A percentile compares a stretch with the other conserved stretches of the same genome.
Conservation (phyloP, 768 basidiomycete species). For the Kwoniella newhampshirensis region DNA sequence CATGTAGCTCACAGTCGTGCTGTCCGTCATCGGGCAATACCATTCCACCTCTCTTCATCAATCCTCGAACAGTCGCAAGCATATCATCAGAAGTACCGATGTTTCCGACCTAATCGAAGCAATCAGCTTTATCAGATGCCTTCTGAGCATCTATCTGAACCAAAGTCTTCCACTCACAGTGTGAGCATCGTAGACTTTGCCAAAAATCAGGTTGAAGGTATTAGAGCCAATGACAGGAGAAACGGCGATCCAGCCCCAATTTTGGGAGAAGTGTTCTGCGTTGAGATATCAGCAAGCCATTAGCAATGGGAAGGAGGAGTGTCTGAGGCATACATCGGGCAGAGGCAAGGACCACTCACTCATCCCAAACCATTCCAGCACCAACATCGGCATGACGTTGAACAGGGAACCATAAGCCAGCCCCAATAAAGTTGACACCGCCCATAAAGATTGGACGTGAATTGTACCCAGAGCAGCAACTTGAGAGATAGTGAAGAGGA, state of each 20-base stretch:
- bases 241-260: slow-evolving; percentile 76
- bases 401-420: slow-evolving; percentile 73
- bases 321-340: neutral
- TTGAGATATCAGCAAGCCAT: neutral
- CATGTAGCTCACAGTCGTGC: slow-evolving; percentile 35
- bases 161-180: slow-evolving; percentile 50
- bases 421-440: slow-evolving; percentile 61
- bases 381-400: slow-evolving; percentile 71
- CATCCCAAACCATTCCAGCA: slow-evolving; percentile 86
- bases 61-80: neutral
- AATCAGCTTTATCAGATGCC: neutral
- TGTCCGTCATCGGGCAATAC: slow-evolving; percentile 27
- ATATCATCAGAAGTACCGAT: slow-evolving; percentile 21
- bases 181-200: slow-evolving; percentile 75
- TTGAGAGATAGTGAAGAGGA: slow-evolving; percentile 72
- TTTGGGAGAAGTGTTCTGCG: slow-evolving; percentile 68
- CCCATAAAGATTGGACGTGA: slow-evolving; percentile 68
- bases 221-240: slow-evolving; percentile 75
- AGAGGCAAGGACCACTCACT: slow-evolving; percentile 58
- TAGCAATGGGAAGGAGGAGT: neutral
- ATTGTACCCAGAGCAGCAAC: slow-evolving; percentile 61
- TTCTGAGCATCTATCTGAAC: no score
- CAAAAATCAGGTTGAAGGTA: slow-evolving; percentile 79
- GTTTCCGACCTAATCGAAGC: slow-evolving; percentile 22
- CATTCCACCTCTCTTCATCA: slow-evolving; percentile 19